phyloP scores from a whole-genome alignment of 2,329 filamentous ascomycete species.

The Neofusicoccum ribis region DNA sequence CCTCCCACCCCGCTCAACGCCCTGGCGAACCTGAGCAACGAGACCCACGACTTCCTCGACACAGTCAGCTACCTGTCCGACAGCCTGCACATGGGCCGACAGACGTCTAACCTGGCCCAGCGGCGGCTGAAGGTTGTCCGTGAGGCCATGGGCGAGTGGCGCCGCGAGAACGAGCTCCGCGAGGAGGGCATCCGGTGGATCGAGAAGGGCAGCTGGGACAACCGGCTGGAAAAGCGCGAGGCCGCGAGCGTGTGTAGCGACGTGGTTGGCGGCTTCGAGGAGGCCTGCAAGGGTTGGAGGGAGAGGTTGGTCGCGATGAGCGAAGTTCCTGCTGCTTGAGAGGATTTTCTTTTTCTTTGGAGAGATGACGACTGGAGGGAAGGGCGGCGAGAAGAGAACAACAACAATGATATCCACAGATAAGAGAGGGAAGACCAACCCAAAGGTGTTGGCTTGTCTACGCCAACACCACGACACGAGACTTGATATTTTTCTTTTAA shows the following conservation, averaged over 20 bases:
- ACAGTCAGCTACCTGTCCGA: constrained; percentile 86
- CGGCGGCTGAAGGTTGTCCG: constrained; percentile 77
- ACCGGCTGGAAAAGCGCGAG: constrained; percentile 72
- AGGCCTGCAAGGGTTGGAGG: constrained; percentile 83
- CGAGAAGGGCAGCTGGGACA: constrained; percentile 78
- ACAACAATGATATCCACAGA: constrained; percentile 14
- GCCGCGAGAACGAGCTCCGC: constrained; percentile 75
- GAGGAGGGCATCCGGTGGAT: constrained; percentile 85
- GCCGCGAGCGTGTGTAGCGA: constrained; percentile 82
- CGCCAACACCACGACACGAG: constrained; percentile 3
- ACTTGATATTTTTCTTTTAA: background rate
- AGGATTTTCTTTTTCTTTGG: constrained; percentile 20
- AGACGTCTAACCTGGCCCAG: constrained; percentile 79
- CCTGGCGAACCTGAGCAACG: constrained; percentile 65
- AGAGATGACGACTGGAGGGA: background rate
- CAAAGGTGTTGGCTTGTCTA: constrained; percentile 1
- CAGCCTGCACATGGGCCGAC: constrained; percentile 89
- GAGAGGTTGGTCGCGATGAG: constrained; percentile 60
- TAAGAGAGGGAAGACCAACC: background rate
- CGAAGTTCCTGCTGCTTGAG: constrained; percentile 9
- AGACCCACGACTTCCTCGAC: constrained; percentile 70
- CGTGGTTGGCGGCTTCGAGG: constrained; percentile 89
- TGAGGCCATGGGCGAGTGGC: constrained; percentile 83
- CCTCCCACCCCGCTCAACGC: constrained; percentile 65
- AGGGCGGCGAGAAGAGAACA: background rate